Base-by-base conservation (phyloP, 805 yeast species). In the Pichia paraexigua region DNA sequence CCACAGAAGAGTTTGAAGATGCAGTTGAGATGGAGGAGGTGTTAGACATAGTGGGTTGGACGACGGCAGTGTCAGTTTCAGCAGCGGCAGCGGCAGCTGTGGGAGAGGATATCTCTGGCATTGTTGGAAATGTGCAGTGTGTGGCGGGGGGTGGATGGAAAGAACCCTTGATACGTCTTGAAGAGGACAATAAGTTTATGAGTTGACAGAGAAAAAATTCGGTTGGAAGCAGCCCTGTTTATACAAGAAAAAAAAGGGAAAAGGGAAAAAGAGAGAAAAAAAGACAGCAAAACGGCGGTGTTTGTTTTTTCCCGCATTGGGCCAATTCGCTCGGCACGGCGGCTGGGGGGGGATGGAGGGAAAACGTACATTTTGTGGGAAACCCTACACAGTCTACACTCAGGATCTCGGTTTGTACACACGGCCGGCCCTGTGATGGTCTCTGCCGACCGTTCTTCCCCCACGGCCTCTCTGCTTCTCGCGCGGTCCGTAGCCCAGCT, bases 401-500 rank as follows among this genome's bases (percentile, higher is more conserved):
- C 37, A 43, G 9, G 35, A 48, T 13, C 50, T 47, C 11, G 47
- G 40, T 35, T 49, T 49, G 27, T 49, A 49, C 22, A 49, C 39
- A 40, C 51, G 51, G 39, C 51, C 48, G 5, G 45, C 45, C 24
- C 53, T 40, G 20, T 17, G 20, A 25, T 45, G 43, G 21, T 22
- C 40, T 9, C 41, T 47, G 3, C 37, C 13, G 7, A 11, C 21
- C 13, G 3, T 17, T 5, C 18, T 30, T 12, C 32, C 22, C 7
- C 41, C 13, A 12, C 42, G 8, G 24, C 41, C 24, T 47, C 41
- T 47, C 15, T n/a, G 17, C 27, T 13, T 41, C 5, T 51, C 46
- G 22, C 56, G n/a, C n/a, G n/a, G n/a, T n/a, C n/a, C 79, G 43
- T 79, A 62, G 0, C 90, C 90, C 45, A 85, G 72, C 61, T 85